A percentile compares a stretch with the other conserved stretches of the same genome.
Evolutionary conservation across 495 filamentous ascomycete genomes (phyloP).

Genomic region (Xylaria palmicola): DNA sequence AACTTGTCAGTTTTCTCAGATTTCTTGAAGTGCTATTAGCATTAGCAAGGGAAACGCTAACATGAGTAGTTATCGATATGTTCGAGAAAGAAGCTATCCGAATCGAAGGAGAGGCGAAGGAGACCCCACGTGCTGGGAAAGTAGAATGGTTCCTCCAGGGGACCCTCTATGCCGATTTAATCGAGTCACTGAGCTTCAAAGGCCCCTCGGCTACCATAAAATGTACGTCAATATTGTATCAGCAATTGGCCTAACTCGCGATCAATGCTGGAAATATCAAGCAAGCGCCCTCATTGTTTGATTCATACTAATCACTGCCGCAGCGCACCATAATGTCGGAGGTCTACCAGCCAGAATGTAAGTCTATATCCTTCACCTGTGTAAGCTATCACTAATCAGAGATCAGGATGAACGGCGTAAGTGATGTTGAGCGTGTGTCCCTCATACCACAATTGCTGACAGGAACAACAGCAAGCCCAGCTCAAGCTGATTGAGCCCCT

Average conservation of each 20-base stretch:
- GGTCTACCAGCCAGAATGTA: constrained; percentile 49
- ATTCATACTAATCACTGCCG: background rate
- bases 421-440: background rate
- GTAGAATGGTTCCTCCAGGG: constrained; percentile 85
- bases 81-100: constrained; percentile 79
- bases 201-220: constrained; percentile 82
- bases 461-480: constrained; percentile 24
- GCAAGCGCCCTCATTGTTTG: background rate
- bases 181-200: constrained; percentile 80
- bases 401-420: constrained; percentile 34
- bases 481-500: constrained; percentile 67
- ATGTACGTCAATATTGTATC: constrained; percentile 5
- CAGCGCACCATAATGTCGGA: constrained; percentile 76
- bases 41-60: constrained; percentile 6
- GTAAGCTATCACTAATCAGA: background rate
- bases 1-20: constrained; percentile 37
- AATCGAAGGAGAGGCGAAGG: constrained; percentile 66
- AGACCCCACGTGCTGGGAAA: constrained; percentile 60
- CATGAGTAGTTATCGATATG: constrained; percentile 68
- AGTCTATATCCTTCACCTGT: constrained; percentile 18
- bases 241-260: background rate
- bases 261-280: background rate
- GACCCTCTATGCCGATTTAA: constrained; percentile 79
- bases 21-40: background rate
- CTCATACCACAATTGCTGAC: background rate